Evolutionary conservation across 2,329 filamentous ascomycete species (phyloP), one percentile per base, ranked within the genome.

Genomic region (Claviceps fusiformis): DNA sequence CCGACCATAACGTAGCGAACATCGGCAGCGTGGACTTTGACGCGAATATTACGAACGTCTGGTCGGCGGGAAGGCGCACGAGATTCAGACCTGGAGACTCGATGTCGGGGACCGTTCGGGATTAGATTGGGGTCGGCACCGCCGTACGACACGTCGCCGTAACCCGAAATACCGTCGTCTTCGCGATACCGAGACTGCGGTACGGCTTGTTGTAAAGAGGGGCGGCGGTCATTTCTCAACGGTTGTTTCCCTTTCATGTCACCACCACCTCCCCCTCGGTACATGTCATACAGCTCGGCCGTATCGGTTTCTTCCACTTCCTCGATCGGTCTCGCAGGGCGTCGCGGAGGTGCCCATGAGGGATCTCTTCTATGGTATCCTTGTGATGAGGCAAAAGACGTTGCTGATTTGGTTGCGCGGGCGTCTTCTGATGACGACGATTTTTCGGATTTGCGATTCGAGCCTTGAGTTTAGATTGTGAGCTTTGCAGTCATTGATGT

Each of bases 11-110:
- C 87, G 68, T 95, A 96, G 57, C 95, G 84, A 37, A 90, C 93
- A 65, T 98, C 93, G 48, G 89, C 87, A 1, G 81, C 83, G 66
- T 97, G 91, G 1, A 95, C 90, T 74, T 98, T 98, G 67, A 96
- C 83, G 43, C 91, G 82, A 60, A 97, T 83, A 70, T 91, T 86
- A 59, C 81, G 81, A 56, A 93, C 75, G 7, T 89, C 86, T 1
- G 82, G 80, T 4, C 80, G 70, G 59, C 81, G 75, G 8, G 81
- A 83, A 29, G 74, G 72, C n/a, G 75, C 76, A 45, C 80, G 74
- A 10, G 77, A 72, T 29, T 75, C 67, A 3, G 78, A 73, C 27
- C 75, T 67, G 1, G 78, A 80, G 17, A 68, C 64, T 52, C 71
- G 66, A 39, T 70, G 66, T 54, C 73, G 71, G 39, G 75, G 70